A percentile compares a stretch with the other conserved stretches of the same genome.
These are phyloP conservation scores for Aspergillus pseudoglaucus DNA, from an alignment of 2,329 filamentous ascomycete genomes.

Conservation along the genomic window DNA sequence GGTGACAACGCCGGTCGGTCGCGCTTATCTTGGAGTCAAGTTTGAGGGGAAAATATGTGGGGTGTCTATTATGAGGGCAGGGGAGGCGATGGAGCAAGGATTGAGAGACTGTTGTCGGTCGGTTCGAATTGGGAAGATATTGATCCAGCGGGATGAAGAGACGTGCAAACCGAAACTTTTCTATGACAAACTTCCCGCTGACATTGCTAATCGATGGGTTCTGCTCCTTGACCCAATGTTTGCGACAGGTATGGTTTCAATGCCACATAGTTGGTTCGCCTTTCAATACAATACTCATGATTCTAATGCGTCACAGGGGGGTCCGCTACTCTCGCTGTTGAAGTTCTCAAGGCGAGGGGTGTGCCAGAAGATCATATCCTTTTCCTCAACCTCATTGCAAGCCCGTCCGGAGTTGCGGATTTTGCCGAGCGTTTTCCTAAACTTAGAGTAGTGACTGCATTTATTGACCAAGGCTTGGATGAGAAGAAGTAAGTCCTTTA, in stretches of 20 bases:
- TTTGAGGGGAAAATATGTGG: constrained; percentile 99
- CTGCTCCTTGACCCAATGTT: constrained; percentile 97
- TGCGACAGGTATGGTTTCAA: constrained; percentile 64
- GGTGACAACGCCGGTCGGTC: constrained; percentile 85
- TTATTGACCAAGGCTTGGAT: constrained; percentile 92
- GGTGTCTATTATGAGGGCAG: constrained; percentile 96
- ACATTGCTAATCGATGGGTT: constrained; percentile 90
- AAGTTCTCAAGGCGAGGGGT: constrained; percentile 80
- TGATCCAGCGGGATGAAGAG: constrained; percentile 96
- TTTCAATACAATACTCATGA: no score
- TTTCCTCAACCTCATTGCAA: constrained; percentile 96
- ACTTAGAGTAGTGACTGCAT: constrained; percentile 86
- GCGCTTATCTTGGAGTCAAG: constrained; percentile 80
- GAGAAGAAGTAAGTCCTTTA: constrained; percentile 76
- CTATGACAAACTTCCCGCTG: constrained; percentile 93
- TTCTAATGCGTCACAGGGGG: constrained; percentile 56
- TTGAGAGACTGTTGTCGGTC: constrained; percentile 92
- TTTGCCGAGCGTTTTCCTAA: constrained; percentile 87
- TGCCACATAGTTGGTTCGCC: no score
- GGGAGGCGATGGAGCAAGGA: constrained; percentile 97
- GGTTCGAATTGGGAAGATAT: constrained; percentile 96
- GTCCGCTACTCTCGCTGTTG: constrained; percentile 93
- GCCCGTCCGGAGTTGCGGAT: constrained; percentile 80
- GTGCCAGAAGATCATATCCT: constrained; percentile 93
- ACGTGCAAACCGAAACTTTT: constrained; percentile 87